Base-by-base conservation (phyloP, 1,284 basidiomycete species). In the Ustilago sp. region DNA sequence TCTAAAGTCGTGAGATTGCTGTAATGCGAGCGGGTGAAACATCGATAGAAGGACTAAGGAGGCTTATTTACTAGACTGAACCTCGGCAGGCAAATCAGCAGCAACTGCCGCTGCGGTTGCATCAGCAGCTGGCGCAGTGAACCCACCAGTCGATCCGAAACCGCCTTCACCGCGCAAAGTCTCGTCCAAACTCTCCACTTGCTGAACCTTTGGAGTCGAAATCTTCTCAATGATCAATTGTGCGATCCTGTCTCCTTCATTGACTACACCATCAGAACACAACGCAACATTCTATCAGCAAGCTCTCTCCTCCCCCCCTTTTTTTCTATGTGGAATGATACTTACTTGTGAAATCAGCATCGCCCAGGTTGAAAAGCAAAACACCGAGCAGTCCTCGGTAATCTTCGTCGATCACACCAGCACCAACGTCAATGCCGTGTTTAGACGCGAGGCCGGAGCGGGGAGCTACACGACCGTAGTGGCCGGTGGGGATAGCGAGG, bases 341-440 rank as follows among this genome's bases (percentile, higher is more conserved):
- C 89, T 68, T 68, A 93, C 94, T 91, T 87, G 92, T 88, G 84
- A 98, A 98, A 83, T 97, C 94, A 71, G 90, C 88, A 80, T 95
- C 93, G 9, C 80, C 78, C 67, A 93, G 90, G 86, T 99, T 99
- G 90, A 96, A 98, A 41, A 99, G 89, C 32, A 99, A 89, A n/a
- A 98, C 94, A 85, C 93, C 95, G 62, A 99, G 90, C 8, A 91
- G 88, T 5, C 97, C 96, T 43, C 97, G 90, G 87, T 99, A 99
- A 86, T 99, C 96, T 12, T 93, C 92, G 79, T 99, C 97, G 66
- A 99, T 91, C 19, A 99, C 96, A 39, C 96, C 96, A 6, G 96
- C 97, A 1, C 96, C 96, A 0, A 94, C 95, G 86, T 97, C 93
- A 72, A 99, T 98, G 89, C 94, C 94, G 87, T 94, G 95, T 86